These are phyloP conservation scores for Ophiostoma populinum DNA, from an alignment of 2,329 filamentous ascomycete genomes.

Conservation along the genomic window DNA sequence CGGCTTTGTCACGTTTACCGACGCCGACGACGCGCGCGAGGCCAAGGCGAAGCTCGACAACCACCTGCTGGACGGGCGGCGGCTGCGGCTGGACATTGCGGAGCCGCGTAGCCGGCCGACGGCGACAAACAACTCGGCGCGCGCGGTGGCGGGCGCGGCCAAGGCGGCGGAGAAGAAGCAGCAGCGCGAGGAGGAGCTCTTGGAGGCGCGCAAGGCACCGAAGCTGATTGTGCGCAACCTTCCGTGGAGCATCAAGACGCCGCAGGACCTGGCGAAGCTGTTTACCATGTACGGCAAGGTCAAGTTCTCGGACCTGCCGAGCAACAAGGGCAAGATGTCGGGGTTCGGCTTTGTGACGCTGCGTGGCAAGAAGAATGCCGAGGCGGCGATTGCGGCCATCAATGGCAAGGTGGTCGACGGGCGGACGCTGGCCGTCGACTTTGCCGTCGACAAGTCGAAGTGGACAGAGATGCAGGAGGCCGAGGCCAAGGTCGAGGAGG, in stretches of 20 bases:
- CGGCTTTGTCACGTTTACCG: constrained; percentile 93
- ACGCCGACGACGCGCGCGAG: constrained; percentile 72
- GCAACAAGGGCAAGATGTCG: constrained; percentile 55
- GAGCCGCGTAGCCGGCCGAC: constrained; percentile 61
- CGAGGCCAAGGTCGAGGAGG: constrained; percentile 18
- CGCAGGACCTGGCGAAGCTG: constrained; percentile 60
- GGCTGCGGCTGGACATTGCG: constrained; percentile 73
- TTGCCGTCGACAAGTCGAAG: constrained; percentile 80
- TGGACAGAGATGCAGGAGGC: constrained; percentile 51
- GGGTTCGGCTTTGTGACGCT: constrained; percentile 91
- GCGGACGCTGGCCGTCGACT: constrained; percentile 80
- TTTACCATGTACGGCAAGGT: constrained; percentile 87
- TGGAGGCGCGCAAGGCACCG: constrained; percentile 42
- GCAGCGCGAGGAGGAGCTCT: constrained; percentile 41
- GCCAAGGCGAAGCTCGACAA: constrained; percentile 73
- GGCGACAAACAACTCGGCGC: constrained; percentile 21
- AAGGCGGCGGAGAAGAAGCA: constrained; percentile 27
- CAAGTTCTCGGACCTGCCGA: constrained; percentile 71
- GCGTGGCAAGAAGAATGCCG: constrained; percentile 75
- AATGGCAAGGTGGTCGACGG: constrained; percentile 88
- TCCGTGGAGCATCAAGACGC: constrained; percentile 85
- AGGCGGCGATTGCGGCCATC: constrained; percentile 66
- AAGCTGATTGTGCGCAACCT: constrained; percentile 84
- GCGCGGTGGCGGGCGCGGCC: constrained; percentile 19
- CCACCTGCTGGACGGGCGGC: constrained; percentile 58